Percentiles rank a stretch among this genome's conserved stretches.
phyloP scores from a whole-genome alignment of 2,329 filamentous ascomycete species.

The Saccharata proteae region DNA sequence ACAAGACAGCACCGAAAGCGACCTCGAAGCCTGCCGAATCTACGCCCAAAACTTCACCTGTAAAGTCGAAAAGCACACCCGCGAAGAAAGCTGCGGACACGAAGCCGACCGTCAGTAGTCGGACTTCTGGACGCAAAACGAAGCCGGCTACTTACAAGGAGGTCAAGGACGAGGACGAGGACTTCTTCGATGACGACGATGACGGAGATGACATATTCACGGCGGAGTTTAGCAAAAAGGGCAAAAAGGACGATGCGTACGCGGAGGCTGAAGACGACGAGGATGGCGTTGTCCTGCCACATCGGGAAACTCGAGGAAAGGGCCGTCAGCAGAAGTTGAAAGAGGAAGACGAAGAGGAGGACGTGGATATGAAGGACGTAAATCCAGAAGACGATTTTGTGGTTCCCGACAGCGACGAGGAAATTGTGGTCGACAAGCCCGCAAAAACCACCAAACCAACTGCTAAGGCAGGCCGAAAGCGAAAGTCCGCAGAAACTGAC shows the following conservation, averaged over 20 bases:
- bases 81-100: conserved; percentile 15
- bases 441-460: conserved; percentile 22
- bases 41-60: conserved; percentile 25
- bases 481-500: conserved; percentile 43
- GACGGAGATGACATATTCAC: conserved; percentile 75
- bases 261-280: conserved; percentile 33
- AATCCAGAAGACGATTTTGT: conserved; percentile 34
- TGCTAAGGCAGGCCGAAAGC: conserved; percentile 33
- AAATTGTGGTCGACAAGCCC: conserved; percentile 26
- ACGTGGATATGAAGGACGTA: conserved; percentile 42
- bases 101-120: conserved; percentile 24
- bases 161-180: conserved; percentile 53
- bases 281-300: conserved; percentile 18
- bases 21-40: conserved; percentile 21
- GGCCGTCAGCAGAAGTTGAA: conserved; percentile 32
- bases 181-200: conserved; percentile 34
- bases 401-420: conserved; percentile 31
- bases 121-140: conserved; percentile 27
- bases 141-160: conserved; percentile 28
- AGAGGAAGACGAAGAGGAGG: conserved; percentile 30
- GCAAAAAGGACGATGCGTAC: conserved; percentile 54
- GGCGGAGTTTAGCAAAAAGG: conserved; percentile 53
- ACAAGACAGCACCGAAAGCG: conserved; percentile 20
- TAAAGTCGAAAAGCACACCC: conserved; percentile 19
- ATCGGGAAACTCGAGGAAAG: conserved; percentile 23